Percentiles rank a stretch among this genome's conserved stretches.
Evolutionary conservation across 1,284 basidiomycete species (phyloP).

Genomic region (Phellinidium pouzarii): DNA sequence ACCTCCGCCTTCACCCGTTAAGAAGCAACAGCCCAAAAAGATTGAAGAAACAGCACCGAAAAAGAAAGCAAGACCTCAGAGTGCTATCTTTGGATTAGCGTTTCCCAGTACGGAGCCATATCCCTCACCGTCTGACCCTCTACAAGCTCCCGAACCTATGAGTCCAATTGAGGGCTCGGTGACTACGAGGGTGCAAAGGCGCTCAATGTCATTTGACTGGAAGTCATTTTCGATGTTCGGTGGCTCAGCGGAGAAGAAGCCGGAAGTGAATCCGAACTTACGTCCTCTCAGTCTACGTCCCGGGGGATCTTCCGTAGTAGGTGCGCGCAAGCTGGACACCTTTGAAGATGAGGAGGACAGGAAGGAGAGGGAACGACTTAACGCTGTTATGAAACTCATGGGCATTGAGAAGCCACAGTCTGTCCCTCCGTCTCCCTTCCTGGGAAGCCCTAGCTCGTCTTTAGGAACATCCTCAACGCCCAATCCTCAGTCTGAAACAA

Average conservation of each 20-base stretch:
- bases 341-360: conserved; percentile 86
- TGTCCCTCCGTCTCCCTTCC: conserved; percentile 32
- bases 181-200: conserved; percentile 45
- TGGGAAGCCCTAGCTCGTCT: conserved; percentile 21
- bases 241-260: conserved; percentile 47
- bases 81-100: conserved; percentile 43
- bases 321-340: conserved; percentile 70
- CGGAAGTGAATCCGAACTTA: conserved; percentile 45
- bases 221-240: conserved; percentile 64
- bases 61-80: conserved; percentile 52
- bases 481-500: conserved; percentile 23
- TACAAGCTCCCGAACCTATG: conserved; percentile 19
- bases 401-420: conserved; percentile 62
- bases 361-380: conserved; percentile 74
- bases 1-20: conserved; percentile 20
- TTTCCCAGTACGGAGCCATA: conserved; percentile 33
- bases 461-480: conserved; percentile 26
- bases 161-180: conserved; percentile 22
- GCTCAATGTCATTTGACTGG: conserved; percentile 80
- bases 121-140: conserved; percentile 22
- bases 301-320: conserved; percentile 44
- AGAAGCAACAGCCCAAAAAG: conserved; percentile 22
- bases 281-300: conserved; percentile 70
- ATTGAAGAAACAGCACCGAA: conserved; percentile 8
- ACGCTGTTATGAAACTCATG: conserved; percentile 89